Percentiles rank a stretch among this genome's conserved stretches.
Evolutionary conservation across 2,329 filamentous ascomycete species (phyloP).

Genomic region (Talaromyces sp.): DNA sequence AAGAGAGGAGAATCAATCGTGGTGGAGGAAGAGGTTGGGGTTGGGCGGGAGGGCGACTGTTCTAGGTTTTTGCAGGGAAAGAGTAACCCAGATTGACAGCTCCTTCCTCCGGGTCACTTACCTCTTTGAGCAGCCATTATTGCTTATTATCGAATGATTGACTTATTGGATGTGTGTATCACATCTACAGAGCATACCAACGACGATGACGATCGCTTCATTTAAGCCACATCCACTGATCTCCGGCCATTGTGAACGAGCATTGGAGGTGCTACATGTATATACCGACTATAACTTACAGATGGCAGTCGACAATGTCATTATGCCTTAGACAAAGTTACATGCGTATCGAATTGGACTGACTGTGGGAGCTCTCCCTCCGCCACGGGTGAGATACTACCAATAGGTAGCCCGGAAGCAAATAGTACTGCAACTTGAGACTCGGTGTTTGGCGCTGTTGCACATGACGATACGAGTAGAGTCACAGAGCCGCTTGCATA

Average conservation of each 20-base stretch:
- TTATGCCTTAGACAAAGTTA: neutral
- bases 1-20: neutral
- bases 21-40: neutral
- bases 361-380: neutral
- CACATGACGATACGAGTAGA: conserved; percentile 4
- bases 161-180: neutral
- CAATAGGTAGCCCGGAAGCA: neutral
- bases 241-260: neutral
- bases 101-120: conserved; percentile 4
- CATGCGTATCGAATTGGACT: neutral
- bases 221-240: neutral
- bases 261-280: neutral
- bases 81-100: neutral
- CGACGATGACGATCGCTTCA: neutral
- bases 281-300: neutral
- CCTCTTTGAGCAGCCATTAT: neutral
- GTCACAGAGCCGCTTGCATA: neutral
- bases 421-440: neutral
- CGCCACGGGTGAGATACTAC: neutral
- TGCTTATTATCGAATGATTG: neutral
- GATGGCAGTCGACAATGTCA: neutral
- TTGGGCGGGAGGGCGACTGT: neutral
- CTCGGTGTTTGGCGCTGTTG: neutral
- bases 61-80: conserved; percentile 1
- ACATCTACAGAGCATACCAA: neutral